Evolutionary conservation across 2,329 filamentous ascomycete genomes (phyloP), one percentile per base, ranked within the genome.

Genomic region (Calonectria pauciramosa): DNA sequence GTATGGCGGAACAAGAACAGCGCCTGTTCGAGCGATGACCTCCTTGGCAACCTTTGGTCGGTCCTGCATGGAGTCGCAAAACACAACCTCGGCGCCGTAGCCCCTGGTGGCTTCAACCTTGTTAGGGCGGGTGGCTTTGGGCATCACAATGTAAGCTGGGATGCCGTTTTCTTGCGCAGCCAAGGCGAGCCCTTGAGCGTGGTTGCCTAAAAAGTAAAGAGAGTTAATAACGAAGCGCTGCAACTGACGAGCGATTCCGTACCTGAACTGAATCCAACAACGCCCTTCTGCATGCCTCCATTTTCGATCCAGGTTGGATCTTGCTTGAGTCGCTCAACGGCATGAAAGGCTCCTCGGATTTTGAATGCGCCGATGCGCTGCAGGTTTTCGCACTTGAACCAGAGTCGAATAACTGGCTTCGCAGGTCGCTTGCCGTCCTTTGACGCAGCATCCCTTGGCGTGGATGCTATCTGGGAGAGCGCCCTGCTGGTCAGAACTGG

Each of bases 341-440:
- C 96, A 85, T 98, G 95, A 80, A 98, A 98, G 0, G 96, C 96
- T 6, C 96, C 96, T 9, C 96, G 89, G 20, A 93, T 94, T 87
- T 99, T 99, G 88, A 99, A 99, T 0, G 96, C 96, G 68, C 96
- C 96, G 70, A 97, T 92, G 69, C 93, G 92, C 87, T 99, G 96
- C 72, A 95, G 88, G 84, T 98, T 98, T 88, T 99, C 96, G 85
- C 95, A 97, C 87, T 99, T 99, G 91, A 99, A 98, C 88, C 94
- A 97, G 65, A 99, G 89, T 13, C 56, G 56, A 28, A 98, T 87
- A 60, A 86, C 90, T 0, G 95, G 95, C 4, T 83, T 86, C 0
- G 94, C 91, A 0, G 93, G 89, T 77, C 87, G 84, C 5, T 92
- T 93, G 14, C 88, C 90, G 52, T 84, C 80, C 0, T 94, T 86